Evolutionary conservation across 83 land plant genomes (phyloP), one percentile per base, ranked within the genome.

Genomic region (Thuja plicata): DNA sequence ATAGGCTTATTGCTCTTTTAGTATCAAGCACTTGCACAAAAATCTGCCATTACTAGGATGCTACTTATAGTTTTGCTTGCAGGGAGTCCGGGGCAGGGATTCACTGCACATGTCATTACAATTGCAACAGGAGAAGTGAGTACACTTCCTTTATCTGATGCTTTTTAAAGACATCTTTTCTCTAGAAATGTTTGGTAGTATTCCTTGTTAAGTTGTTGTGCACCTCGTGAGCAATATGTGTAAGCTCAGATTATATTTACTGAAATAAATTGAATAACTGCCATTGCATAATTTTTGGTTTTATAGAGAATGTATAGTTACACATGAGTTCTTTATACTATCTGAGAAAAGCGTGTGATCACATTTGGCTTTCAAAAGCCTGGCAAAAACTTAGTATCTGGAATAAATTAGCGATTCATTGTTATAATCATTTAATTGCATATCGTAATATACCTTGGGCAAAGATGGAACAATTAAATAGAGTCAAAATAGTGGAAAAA

Each of bases 11-110:
- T 27, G 4, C 21, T 50, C 9, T 34, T 48, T 48, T 32, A n/a
- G 17, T 84, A 48, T n/a, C 50, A 84, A 15, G 62, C 38, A 52
- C 38, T 3, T 32, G 40, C 21, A 79, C 82, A 79, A 38, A 37
- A 38, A 79, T 79, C 40, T 52, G 62, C 8, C 2, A 84, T 52
- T 84, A 12, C 30, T 83, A 27, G 52, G 35, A 40, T 84, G 60
- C n/a, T 46, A 45, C 30, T 84, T 5, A 52, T 84, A 60, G 55
- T 84, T 50, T 84, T 84, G 9, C 32, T 30, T 37, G 30, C 90
- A 93, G 95, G 94, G 73, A 89, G 88, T 89, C 88, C 91, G 10
- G 95, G 96, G 35, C 96, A 94, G 71, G 91, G 92, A 41, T 92
- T 94, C 88, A 92, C 92, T 43, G 93, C 96, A 21, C 95, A 94